phyloP scores from a whole-genome alignment of 2,329 filamentous ascomycete species.

The Apiospora aurea region DNA sequence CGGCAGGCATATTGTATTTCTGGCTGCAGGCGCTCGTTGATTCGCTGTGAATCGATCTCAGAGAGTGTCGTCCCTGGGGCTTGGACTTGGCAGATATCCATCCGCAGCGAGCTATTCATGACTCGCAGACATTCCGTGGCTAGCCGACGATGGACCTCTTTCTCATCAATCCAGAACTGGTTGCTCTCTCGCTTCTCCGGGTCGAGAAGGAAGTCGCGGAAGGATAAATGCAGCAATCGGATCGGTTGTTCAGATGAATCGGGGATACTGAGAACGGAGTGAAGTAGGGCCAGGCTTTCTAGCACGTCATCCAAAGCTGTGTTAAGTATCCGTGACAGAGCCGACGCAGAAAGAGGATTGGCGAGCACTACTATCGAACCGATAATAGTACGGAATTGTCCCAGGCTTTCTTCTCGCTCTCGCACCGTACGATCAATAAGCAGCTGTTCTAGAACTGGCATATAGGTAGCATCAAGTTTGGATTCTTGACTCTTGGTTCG shows the following conservation, averaged over 20 bases:
- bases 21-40: not conserved
- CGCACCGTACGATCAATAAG: too few species aligned
- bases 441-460: too few species aligned
- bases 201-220: constrained; percentile 5
- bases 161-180: not conserved
- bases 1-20: not conserved
- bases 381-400: too few species aligned
- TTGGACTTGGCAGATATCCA: not conserved
- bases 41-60: not conserved
- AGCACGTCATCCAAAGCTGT: not conserved
- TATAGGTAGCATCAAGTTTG: too few species aligned
- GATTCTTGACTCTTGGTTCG: too few species aligned
- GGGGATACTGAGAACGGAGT: not conserved
- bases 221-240: not conserved
- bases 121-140: not conserved
- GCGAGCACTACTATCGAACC: too few species aligned
- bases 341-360: too few species aligned
- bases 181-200: not conserved
- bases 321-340: too few species aligned
- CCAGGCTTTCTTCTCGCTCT: too few species aligned
- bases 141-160: not conserved
- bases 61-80: not conserved
- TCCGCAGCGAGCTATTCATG: not conserved
- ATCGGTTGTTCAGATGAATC: not conserved
- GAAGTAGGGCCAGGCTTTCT: not conserved